Conservation (phyloP, 768 basidiomycete species). For the Rossbeevera mucosa region DNA sequence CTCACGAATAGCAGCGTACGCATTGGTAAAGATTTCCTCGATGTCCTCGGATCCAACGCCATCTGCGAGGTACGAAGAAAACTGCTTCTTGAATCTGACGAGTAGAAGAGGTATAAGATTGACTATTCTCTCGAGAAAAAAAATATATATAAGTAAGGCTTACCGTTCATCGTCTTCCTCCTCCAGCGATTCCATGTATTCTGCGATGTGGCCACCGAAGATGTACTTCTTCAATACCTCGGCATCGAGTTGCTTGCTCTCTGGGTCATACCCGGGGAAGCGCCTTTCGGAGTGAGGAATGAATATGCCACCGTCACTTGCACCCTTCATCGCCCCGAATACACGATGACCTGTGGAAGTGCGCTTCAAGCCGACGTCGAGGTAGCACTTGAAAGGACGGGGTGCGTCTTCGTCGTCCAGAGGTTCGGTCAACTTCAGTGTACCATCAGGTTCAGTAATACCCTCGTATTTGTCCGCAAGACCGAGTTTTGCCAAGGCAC, state of each 20-base stretch:
- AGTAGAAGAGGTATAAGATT: slow-evolving; percentile 5
- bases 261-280: slow-evolving; percentile 96
- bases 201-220: slow-evolving; percentile 93
- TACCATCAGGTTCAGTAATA: slow-evolving; percentile 86
- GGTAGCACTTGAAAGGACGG: slow-evolving; percentile 98
- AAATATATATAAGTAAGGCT: slow-evolving; percentile 14
- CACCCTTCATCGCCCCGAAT: slow-evolving; percentile 98
- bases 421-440: slow-evolving; percentile 73
- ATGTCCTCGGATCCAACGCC: slow-evolving; percentile 95
- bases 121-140: background rate
- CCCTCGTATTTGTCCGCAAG: slow-evolving; percentile 98
- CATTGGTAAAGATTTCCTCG: slow-evolving; percentile 91
- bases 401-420: slow-evolving; percentile 91
- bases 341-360: slow-evolving; percentile 97
- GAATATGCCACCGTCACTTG: slow-evolving; percentile 94
- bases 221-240: slow-evolving; percentile 98
- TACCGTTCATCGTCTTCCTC: slow-evolving; percentile 99
- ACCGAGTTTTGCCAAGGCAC: slow-evolving; percentile 91
- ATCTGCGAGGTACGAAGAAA: slow-evolving; percentile 91
- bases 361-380: slow-evolving; percentile 96
- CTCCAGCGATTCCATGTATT: slow-evolving; percentile 99
- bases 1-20: slow-evolving; percentile 93
- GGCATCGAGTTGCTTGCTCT: slow-evolving; percentile 87
- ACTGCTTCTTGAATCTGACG: slow-evolving; percentile 92
- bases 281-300: slow-evolving; percentile 97